Evolutionary conservation across 2,329 filamentous ascomycete species (phyloP).

Genomic region (Microcera coccophila): DNA sequence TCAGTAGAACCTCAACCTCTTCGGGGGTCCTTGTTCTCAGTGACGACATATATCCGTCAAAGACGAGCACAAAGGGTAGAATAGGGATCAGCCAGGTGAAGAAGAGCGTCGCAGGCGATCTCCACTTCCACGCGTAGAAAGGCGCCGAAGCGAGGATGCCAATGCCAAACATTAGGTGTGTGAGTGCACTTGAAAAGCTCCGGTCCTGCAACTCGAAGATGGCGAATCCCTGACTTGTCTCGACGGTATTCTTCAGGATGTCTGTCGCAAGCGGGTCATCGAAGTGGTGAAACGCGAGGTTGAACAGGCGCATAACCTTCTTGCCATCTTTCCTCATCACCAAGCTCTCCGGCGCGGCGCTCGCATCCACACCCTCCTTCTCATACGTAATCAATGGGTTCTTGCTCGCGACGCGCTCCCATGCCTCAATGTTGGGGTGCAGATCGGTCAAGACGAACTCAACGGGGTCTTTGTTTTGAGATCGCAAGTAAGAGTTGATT

Average conservation of each 20-base stretch:
- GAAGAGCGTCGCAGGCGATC: conserved; percentile 53
- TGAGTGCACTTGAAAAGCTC: conserved; percentile 50
- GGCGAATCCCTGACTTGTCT: conserved; percentile 63
- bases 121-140: conserved; percentile 50
- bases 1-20: conserved; percentile 60
- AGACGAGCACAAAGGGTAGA: conserved; percentile 62
- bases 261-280: conserved; percentile 57
- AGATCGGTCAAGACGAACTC: conserved; percentile 64
- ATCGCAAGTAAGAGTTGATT: conserved; percentile 47
- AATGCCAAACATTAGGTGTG: conserved; percentile 50
- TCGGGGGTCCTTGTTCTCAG: conserved; percentile 63
- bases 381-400: conserved; percentile 59
- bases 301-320: conserved; percentile 66
- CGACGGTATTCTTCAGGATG: conserved; percentile 61
- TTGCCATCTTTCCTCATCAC: conserved; percentile 36
- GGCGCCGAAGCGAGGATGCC: conserved; percentile 51
- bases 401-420: conserved; percentile 49
- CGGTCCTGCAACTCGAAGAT: conserved; percentile 75
- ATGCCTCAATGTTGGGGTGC: conserved; percentile 59
- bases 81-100: conserved; percentile 65
- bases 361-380: conserved; percentile 60
- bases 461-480: conserved; percentile 32
- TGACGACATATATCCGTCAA: conserved; percentile 66
- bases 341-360: conserved; percentile 51
- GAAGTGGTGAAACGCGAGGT: conserved; percentile 75